A percentile compares a stretch with the other conserved stretches of the same genome.
Conservation (phyloP, 2,329 filamentous ascomycete genomes). For the Ciborinia camelliae region DNA sequence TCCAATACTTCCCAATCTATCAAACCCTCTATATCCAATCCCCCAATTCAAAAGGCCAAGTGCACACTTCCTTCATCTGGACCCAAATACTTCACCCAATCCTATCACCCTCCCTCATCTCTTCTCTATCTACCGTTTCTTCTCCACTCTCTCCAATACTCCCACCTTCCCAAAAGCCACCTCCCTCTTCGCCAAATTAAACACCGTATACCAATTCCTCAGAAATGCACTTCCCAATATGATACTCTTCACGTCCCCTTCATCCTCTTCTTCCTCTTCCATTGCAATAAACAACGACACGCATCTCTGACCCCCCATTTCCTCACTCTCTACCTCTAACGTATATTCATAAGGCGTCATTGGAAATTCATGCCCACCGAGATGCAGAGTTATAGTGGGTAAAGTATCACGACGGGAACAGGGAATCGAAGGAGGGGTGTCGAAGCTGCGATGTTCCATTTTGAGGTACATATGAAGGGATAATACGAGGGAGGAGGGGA, state of each 20-base stretch:
- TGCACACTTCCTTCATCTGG: not conserved
- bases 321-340: conserved; percentile 17
- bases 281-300: conserved; percentile 20
- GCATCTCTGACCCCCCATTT: conserved; percentile 19
- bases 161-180: conserved; percentile 18
- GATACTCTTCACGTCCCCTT: conserved; percentile 11
- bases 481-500: not conserved
- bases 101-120: not conserved
- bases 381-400: not conserved
- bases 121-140: too few relatives aligned
- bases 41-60: not conserved
- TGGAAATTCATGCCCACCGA: conserved; percentile 3
- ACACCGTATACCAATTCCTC: conserved; percentile 20
- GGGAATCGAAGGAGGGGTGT: not conserved
- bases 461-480: conserved; percentile 3
- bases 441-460: not conserved
- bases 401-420: conserved; percentile 1
- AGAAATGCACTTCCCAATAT: conserved; percentile 22
- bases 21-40: not conserved
- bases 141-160: not conserved
- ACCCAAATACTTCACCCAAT: not conserved
- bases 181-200: conserved; percentile 20
- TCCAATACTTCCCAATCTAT: too few relatives aligned
- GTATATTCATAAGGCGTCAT: conserved; percentile 19
- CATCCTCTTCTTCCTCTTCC: not conserved